Conservation (phyloP, 1,284 basidiomycete genomes). For the Malassezia equina region DNA sequence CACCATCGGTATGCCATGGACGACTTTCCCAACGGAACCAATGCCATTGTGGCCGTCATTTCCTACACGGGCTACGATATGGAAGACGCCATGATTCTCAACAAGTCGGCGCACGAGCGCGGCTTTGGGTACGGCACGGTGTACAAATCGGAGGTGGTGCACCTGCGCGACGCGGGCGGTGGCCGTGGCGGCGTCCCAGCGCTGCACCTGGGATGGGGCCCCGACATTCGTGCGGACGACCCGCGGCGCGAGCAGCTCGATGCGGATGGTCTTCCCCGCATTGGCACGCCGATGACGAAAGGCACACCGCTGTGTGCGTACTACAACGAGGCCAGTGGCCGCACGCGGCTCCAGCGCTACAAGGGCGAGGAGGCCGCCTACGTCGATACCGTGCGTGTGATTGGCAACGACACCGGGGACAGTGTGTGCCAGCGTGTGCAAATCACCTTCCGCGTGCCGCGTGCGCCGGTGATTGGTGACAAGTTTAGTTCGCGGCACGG, state of each 20-base stretch:
- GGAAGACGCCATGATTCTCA: constrained; percentile 99
- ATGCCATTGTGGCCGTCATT: constrained; percentile 96
- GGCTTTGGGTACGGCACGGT: constrained; percentile 95
- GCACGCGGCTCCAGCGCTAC: constrained; percentile 82
- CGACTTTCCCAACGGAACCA: constrained; percentile 93
- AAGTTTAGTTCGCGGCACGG: constrained; percentile 98
- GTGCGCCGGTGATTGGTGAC: constrained; percentile 94
- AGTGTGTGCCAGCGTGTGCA: constrained; percentile 84
- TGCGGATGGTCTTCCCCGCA: constrained; percentile 69
- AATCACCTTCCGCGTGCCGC: constrained; percentile 82
- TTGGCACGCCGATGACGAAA: constrained; percentile 62
- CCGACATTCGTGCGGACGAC: constrained; percentile 35
- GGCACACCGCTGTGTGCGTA: constrained; percentile 70
- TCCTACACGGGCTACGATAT: constrained; percentile 99
- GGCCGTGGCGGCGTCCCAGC: constrained; percentile 49
- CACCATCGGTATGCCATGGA: constrained; percentile 98
- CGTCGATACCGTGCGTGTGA: constrained; percentile 80
- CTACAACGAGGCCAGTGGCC: constrained; percentile 71
- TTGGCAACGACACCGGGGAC: constrained; percentile 78
- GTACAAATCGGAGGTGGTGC: constrained; percentile 88
- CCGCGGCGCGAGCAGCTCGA: constrained; percentile 58
- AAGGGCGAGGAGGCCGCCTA: constrained; percentile 90
- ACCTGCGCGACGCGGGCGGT: constrained; percentile 71
- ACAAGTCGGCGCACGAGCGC: constrained; percentile 95
- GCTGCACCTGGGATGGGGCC: constrained; percentile 70